Evolutionary conservation across 169 alveolate genomes (phyloP).

Genomic region (Cryptosporidium ryanae): DNA sequence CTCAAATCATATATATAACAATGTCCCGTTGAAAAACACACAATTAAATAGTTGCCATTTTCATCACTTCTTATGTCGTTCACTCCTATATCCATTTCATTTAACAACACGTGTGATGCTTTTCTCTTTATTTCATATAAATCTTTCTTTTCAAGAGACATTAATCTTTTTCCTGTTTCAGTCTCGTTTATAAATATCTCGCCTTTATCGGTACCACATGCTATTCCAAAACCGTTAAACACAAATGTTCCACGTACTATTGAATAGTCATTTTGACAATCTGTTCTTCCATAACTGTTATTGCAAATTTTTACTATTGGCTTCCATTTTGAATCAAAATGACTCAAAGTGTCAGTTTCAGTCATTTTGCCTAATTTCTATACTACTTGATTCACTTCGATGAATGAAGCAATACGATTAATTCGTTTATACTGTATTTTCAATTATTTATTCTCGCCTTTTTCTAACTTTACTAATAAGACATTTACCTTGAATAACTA

Average conservation of each 20-base stretch:
- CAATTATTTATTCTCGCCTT: too few species aligned
- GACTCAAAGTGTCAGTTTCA: neutral
- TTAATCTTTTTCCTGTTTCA: constrained; percentile 55
- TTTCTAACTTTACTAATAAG: too few species aligned
- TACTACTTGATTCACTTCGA: neutral
- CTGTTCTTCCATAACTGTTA: neutral
- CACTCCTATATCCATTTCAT: constrained; percentile 1
- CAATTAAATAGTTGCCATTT: constrained; percentile 33
- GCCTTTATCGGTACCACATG: constrained; percentile 66
- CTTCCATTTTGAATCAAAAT: neutral
- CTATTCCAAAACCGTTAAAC: constrained; percentile 10
- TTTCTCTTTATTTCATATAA: neutral
- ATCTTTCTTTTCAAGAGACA: constrained; percentile 14
- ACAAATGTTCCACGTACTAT: constrained; percentile 44
- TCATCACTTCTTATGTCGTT: constrained; percentile 48
- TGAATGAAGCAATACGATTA: too few species aligned
- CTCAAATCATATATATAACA: constrained; percentile 38
- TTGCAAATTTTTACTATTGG: constrained; percentile 26
- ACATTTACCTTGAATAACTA: too few species aligned
- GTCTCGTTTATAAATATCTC: constrained; percentile 16
- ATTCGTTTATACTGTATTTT: too few species aligned
- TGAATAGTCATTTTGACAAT: neutral
- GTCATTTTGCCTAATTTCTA: neutral
- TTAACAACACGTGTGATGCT: neutral
- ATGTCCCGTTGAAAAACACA: constrained; percentile 43